Evolutionary conservation across 306 rosid genomes (phyloP).

Genomic region (Pterocarpus santalinus): DNA sequence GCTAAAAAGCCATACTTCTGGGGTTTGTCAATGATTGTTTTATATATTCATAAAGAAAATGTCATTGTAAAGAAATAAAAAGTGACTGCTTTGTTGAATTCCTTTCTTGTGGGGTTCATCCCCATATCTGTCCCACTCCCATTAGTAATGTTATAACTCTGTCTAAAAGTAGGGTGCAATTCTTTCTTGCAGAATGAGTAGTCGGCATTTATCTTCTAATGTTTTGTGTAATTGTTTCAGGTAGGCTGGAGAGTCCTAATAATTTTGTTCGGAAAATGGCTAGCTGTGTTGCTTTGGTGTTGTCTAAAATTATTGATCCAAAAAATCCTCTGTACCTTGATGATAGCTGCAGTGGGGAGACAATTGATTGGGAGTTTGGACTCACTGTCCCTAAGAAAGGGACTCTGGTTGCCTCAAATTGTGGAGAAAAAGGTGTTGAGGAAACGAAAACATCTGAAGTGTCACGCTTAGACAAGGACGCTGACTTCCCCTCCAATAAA

Average conservation of each 20-base stretch:
- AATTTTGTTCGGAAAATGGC: slow-evolving; percentile 89
- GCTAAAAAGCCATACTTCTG: slow-evolving; percentile 10
- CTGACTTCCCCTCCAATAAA: slow-evolving; percentile 47
- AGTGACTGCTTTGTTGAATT: slow-evolving; percentile 31
- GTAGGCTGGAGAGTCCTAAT: slow-evolving; percentile 94
- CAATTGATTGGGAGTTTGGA: slow-evolving; percentile 87
- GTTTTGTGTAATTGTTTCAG: slow-evolving; percentile 65
- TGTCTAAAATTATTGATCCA: slow-evolving; percentile 94
- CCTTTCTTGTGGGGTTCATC: slow-evolving; percentile 4
- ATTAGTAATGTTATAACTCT: slow-evolving; percentile 31
- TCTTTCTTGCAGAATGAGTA: slow-evolving; percentile 41
- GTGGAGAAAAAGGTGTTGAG: slow-evolving; percentile 46
- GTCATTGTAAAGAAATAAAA: slow-evolving; percentile 4
- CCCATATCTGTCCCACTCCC: slow-evolving; percentile 18
- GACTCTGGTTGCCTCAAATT: slow-evolving; percentile 44
- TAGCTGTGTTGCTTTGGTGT: slow-evolving; percentile 76
- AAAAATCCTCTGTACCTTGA: slow-evolving; percentile 92
- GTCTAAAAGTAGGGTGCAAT: slow-evolving; percentile 27
- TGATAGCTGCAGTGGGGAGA: slow-evolving; percentile 74
- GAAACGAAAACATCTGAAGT: slow-evolving; percentile 47
- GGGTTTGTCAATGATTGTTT: not conserved
- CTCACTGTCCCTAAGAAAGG: slow-evolving; percentile 61
- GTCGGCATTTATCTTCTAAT: slow-evolving; percentile 37
- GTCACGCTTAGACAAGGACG: slow-evolving; percentile 49
- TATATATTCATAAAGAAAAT: slow-evolving; percentile 11